phyloP scores from a whole-genome alignment of 768 basidiomycete genomes.

The Kwoniella botswanensis region DNA sequence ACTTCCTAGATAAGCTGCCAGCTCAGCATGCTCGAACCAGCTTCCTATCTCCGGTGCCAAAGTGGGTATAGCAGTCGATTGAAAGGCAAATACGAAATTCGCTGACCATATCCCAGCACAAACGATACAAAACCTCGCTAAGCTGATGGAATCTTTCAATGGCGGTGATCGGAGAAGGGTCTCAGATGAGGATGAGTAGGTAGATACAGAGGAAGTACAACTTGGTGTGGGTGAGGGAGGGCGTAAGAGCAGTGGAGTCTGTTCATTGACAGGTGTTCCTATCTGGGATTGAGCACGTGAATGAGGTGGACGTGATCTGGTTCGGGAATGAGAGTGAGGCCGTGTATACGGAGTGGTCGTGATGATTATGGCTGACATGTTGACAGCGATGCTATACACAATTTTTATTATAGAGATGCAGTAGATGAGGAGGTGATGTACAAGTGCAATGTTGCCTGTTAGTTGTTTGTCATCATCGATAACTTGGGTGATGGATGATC shows the following conservation, averaged over 20 bases:
- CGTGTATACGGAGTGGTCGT: constrained; percentile 24
- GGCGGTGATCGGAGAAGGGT: constrained; percentile 29
- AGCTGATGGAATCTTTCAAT: constrained; percentile 40
- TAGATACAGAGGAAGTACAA: not conserved
- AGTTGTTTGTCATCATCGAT: not conserved
- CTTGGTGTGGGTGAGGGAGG: constrained; percentile 5
- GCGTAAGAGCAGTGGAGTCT: not conserved
- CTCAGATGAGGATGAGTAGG: not conserved
- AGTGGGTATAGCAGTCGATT: constrained; percentile 54
- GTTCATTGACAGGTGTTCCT: constrained; percentile 1
- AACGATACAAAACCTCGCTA: constrained; percentile 32
- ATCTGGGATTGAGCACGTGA: not conserved
- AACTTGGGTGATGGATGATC: too few relatives aligned
- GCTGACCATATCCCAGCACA: constrained; percentile 46
- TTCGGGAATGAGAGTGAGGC: constrained; percentile 3
- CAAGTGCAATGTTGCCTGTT: not conserved
- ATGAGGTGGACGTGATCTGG: not conserved
- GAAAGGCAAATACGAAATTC: constrained; percentile 57
- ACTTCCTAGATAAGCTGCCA: constrained; percentile 53
- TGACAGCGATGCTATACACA: not conserved
- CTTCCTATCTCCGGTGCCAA: constrained; percentile 44
- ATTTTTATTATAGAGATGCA: not conserved
- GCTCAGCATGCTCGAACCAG: constrained; percentile 54
- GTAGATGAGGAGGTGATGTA: not conserved
- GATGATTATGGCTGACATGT: constrained; percentile 51